Evolutionary conservation across 345 rosid species (phyloP), one percentile per base, ranked within the genome.

Genomic region (Viola odorata): DNA sequence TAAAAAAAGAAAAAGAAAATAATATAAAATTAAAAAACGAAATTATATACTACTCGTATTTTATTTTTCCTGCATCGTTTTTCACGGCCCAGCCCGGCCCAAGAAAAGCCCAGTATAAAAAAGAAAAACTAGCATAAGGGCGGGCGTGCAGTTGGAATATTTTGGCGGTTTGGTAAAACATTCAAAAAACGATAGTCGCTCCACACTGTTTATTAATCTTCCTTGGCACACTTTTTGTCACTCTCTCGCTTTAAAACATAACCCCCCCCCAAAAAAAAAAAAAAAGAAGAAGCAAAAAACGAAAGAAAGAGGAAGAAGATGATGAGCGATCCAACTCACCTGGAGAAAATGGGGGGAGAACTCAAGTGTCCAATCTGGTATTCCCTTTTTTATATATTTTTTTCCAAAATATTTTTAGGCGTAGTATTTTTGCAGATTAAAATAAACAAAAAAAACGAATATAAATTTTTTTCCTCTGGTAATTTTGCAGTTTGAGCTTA

Each of bases 311-410:
- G 47, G 37, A 15, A 44, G 54, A 45, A 23, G 32, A 23, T 23
- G 32, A 90, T 94, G 99, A 90, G 65, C 58, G 95, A 85, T 61
- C 73, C 69, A 47, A 73, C 54, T 59, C 85, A 87, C 55, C 78
- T 94, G 42, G 96, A 90, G 84, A 90, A 64, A 75, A 83, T 94
- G 99, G 96, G 97, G 70, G 73, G 89, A 67, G 99, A 89, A 73
- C 88, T 90, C 78, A 86, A 90, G 70, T 94, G 97, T 75, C 97
- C 99, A 3, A 86, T 89, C 69, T 87, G 97, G 99, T 92, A 81
- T 58, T 10, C 9, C 44, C 6, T 12, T 16, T 7, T 23, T 36
- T 32, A 16, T 52, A 16, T 3, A 4, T 17, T 6, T 17, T n/a
- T n/a, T 52, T 38, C 55, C 7, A 37, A 11, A 0, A 12, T 51